Evolutionary conservation across 2,329 filamentous ascomycete species (phyloP).

Genomic region (Dothideomycetes sp.): DNA sequence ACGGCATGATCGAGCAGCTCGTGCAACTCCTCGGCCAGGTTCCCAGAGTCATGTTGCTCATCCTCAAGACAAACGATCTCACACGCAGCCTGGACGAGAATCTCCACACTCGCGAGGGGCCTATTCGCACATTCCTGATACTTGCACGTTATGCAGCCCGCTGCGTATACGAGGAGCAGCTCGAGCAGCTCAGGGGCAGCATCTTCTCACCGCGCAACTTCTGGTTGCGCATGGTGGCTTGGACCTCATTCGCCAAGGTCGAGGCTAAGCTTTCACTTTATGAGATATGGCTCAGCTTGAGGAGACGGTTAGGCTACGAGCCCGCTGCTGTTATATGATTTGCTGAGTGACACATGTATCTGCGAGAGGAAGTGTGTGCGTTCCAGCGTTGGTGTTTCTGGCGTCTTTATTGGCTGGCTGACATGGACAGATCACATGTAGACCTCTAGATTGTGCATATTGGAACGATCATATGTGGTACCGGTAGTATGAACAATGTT

Average conservation of each 20-base stretch:
- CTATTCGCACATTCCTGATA: constrained; percentile 52
- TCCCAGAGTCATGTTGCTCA: constrained; percentile 82
- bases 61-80: constrained; percentile 95
- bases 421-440: no score
- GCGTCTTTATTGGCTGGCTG: no score
- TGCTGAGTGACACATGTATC: no score
- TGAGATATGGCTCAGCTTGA: constrained; percentile 43
- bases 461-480: no score
- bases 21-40: constrained; percentile 82
- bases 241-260: constrained; percentile 42
- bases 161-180: constrained; percentile 50
- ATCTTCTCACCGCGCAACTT: constrained; percentile 43
- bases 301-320: constrained; percentile 34
- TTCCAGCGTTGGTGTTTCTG: no score
- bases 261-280: constrained; percentile 49
- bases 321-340: no score
- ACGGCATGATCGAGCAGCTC: constrained; percentile 79
- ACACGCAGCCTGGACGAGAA: constrained; percentile 90
- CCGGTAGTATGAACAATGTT: no score
- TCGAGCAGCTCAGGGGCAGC: constrained; percentile 41
- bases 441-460: no score
- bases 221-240: constrained; percentile 39
- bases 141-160: constrained; percentile 52
- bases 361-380: no score
- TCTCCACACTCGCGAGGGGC: constrained; percentile 59